Conservation (phyloP, 208 protist species). For the Trypanosoma avium region DNA sequence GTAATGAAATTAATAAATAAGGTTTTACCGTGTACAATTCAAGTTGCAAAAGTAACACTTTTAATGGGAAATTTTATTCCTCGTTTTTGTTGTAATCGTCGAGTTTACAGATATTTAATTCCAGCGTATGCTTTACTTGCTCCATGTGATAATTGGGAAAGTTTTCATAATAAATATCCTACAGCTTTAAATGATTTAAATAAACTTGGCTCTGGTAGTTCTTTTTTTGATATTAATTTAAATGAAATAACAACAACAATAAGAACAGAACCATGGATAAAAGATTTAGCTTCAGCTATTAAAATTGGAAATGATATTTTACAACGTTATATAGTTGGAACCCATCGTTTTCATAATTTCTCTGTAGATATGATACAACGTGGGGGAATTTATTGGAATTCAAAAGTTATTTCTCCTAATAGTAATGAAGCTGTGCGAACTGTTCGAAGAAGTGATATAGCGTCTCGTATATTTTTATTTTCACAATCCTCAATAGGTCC, state of each 20-base stretch:
- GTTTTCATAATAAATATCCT: conserved; percentile 19
- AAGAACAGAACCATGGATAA: conserved; percentile 34
- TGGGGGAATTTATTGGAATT: conserved; percentile 21
- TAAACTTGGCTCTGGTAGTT: neutral
- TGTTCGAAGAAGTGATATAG: conserved; percentile 71
- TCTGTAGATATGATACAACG: conserved; percentile 56
- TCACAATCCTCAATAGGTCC: conserved; percentile 10
- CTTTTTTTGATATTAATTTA: conserved; percentile 11
- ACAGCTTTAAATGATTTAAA: neutral
- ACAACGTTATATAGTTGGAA: conserved; percentile 42
- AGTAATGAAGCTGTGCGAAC: conserved; percentile 67
- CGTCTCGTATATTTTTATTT: conserved; percentile 59
- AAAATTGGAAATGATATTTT: conserved; percentile 52
- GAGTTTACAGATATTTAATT: conserved; percentile 82
- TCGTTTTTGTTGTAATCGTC: conserved; percentile 68
- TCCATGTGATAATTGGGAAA: conserved; percentile 60
- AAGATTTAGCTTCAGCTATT: conserved; percentile 27
- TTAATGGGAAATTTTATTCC: conserved; percentile 77
- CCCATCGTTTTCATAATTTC: conserved; percentile 88
- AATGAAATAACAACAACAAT: no score
- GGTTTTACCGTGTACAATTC: conserved; percentile 39
- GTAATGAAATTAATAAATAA: conserved; percentile 39
- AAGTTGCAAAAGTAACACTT: conserved; percentile 47
- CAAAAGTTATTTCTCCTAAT: conserved; percentile 54
- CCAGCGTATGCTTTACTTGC: conserved; percentile 75